Base-by-base conservation (phyloP, 805 yeast species). In the Yamadazyma endophytica region DNA sequence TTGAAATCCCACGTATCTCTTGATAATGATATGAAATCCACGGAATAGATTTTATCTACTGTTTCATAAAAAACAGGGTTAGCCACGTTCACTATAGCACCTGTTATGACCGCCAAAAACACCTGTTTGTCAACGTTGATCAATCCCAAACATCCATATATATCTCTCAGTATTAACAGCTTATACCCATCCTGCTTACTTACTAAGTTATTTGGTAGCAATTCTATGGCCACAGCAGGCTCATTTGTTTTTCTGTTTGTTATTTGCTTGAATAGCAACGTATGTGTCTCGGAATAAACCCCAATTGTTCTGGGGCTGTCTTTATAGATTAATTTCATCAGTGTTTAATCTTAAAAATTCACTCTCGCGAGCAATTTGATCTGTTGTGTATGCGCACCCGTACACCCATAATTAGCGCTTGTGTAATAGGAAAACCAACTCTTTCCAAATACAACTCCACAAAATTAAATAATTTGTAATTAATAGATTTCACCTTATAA, bases 11-110 rank as follows among this genome's bases (percentile, higher is more conserved):
- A 90, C 17, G 76, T 73, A 24, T 75, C 62, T 24, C 69, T 70
- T 16, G 79, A 75, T 34, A 92, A 58, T 36, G 95, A 82, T 43
- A 82, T 73, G 52, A 92, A 92, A 44, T 89, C 97, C 21, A 90
- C 95, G n/a, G 78, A 77, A 49, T 69, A 73, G 28, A 92, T 89
- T 45, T 79, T 78, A 50, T 84, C 79, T 17, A 90, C 84, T 2
- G 85, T 69, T 54, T 92, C 95, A 21, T 76, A 76, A 0, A 81
- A 79, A 11, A 85, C 67, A 0, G 97, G 97, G 17, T 71, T 65
- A 0, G 97, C 97, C 9, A 85, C 95, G 40, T 77, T 73, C 2
- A 76, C 58, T 17, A 52, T 37, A 18, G 83, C 77, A 0, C 86
- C 82, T 0, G 94, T 80, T 32, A 92, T 86, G 0, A 86, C 75